Conservation (phyloP, 768 basidiomycete species). For the Termitomyces sp. region DNA sequence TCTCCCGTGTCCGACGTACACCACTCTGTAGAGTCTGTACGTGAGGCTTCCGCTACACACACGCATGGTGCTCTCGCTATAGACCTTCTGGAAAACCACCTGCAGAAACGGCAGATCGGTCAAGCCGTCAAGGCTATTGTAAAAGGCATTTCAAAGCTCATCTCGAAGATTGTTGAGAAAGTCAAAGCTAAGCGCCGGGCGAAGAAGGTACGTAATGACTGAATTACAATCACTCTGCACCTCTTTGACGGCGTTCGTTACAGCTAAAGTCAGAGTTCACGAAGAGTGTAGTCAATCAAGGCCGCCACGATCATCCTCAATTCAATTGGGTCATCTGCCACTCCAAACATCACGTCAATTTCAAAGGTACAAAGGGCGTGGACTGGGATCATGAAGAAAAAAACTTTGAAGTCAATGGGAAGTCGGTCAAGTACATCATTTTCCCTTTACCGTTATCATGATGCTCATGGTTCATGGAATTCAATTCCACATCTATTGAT, state of each 20-base stretch:
- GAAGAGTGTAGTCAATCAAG: slow-evolving; percentile 2
- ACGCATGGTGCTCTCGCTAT: background rate
- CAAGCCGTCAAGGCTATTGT: background rate
- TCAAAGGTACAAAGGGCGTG: slow-evolving; percentile 19
- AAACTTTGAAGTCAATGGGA: slow-evolving; percentile 17
- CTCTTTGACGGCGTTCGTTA: background rate
- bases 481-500: background rate
- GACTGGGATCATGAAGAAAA: slow-evolving; percentile 26
- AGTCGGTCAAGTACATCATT: background rate
- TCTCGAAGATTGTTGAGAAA: background rate
- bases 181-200: background rate
- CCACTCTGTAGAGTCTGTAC: background rate
- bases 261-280: slow-evolving; percentile 1
- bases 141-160: background rate
- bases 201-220: background rate
- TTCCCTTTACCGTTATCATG: too few species aligned
- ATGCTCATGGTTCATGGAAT: background rate
- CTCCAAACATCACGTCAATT: slow-evolving; percentile 20
- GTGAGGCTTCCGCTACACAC: background rate
- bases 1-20: background rate
- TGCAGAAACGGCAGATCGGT: background rate
- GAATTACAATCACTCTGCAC: background rate
- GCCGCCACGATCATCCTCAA: slow-evolving; percentile 4
- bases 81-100: background rate
- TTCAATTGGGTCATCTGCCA: slow-evolving; percentile 22